These are phyloP conservation scores for Leccinum broughii DNA, from an alignment of 768 basidiomycete species.

Conservation along the genomic window DNA sequence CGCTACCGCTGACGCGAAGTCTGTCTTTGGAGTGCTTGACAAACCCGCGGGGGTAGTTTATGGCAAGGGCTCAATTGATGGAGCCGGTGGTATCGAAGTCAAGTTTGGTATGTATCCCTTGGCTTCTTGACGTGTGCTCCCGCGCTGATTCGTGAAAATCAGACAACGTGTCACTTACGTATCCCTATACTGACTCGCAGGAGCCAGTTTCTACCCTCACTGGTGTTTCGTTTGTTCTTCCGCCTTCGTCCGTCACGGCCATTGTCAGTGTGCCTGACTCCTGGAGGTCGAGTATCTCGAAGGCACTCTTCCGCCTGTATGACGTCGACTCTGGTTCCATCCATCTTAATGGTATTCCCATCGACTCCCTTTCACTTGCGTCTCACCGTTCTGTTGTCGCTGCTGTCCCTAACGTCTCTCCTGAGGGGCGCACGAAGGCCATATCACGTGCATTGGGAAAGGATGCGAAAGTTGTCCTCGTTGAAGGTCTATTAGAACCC, in stretches of 20 bases:
- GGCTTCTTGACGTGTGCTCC: background rate
- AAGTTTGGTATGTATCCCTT: constrained; percentile 68
- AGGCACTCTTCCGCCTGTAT: constrained; percentile 92
- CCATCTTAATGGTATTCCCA: constrained; percentile 82
- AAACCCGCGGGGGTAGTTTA: constrained; percentile 86
- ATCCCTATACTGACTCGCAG: constrained; percentile 56
- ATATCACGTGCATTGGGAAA: constrained; percentile 27
- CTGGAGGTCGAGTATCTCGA: constrained; percentile 81
- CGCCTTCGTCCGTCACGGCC: constrained; percentile 84
- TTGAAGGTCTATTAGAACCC: constrained; percentile 28
- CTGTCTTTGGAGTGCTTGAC: constrained; percentile 74
- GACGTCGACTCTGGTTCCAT: constrained; percentile 82
- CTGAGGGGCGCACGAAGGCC: constrained; percentile 24
- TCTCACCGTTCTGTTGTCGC: constrained; percentile 82
- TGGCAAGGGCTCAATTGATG: constrained; percentile 71
- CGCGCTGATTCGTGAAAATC: constrained; percentile 1
- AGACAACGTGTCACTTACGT: constrained; percentile 89
- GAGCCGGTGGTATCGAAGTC: constrained; percentile 74
- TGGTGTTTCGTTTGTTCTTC: constrained; percentile 84
- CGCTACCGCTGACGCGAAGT: constrained; percentile 76
- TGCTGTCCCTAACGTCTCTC: constrained; percentile 82
- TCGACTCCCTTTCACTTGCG: constrained; percentile 82
- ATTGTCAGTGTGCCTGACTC: constrained; percentile 84
- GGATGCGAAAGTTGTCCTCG: constrained; percentile 26
- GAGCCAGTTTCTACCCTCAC: constrained; percentile 58